Evolutionary conservation across 305 asterid genomes (phyloP).

Genomic region (Fraxinus albicans): DNA sequence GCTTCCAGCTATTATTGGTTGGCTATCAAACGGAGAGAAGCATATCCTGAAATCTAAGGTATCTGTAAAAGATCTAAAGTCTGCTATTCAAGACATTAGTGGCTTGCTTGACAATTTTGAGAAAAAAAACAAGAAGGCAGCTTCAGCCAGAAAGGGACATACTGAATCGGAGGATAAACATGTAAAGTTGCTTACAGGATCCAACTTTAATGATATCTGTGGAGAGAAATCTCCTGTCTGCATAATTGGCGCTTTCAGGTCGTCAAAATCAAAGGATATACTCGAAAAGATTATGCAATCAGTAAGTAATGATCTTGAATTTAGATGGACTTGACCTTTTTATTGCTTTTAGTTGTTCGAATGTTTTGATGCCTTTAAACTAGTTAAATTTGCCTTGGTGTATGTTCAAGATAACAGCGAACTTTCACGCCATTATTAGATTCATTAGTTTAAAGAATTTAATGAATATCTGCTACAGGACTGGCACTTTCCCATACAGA

Average conservation of each 20-base stretch:
- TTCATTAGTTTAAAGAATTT: not conserved
- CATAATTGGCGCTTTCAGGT: conserved; percentile 73
- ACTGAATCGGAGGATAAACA: conserved; percentile 40
- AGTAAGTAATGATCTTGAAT: conserved; percentile 42
- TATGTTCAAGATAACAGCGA: not conserved
- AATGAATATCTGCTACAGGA: not conserved
- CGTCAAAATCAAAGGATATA: conserved; percentile 52
- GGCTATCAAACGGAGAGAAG: conserved; percentile 82
- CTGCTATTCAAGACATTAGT: conserved; percentile 72
- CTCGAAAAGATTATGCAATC: conserved; percentile 61
- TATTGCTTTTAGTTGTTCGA: not conserved
- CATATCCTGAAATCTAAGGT: conserved; percentile 63
- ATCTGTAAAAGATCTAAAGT: conserved; percentile 68
- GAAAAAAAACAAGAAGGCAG: conserved; percentile 64
- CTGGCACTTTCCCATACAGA: not conserved
- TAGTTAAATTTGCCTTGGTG: not conserved
- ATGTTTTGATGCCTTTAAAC: not conserved
- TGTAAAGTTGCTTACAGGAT: conserved; percentile 55
- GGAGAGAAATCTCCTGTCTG: conserved; percentile 75
- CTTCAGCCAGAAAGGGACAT: conserved; percentile 39
- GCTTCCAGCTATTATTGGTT: conserved; percentile 86
- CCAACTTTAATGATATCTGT: conserved; percentile 66
- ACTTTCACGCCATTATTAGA: not conserved
- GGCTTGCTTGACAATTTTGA: conserved; percentile 66
- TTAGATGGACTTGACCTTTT: not conserved